These are phyloP conservation scores for Chlorella sp. DNA, from an alignment of 139 green algal species.

Conservation along the genomic window DNA sequence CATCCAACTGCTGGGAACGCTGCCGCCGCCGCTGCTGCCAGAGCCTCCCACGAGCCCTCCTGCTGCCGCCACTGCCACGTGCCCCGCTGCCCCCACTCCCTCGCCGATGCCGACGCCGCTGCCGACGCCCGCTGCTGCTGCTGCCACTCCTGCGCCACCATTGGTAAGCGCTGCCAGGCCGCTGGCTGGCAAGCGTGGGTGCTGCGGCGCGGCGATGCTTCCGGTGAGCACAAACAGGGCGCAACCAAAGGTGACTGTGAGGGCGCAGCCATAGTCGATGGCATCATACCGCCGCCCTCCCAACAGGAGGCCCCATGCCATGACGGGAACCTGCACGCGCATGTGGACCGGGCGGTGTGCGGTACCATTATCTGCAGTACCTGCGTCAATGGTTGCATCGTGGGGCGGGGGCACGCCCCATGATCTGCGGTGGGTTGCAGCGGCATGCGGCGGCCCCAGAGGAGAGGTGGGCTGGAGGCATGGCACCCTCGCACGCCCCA, in stretches of 20 bases:
- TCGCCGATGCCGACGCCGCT: background rate
- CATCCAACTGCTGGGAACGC: background rate
- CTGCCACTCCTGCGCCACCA: background rate
- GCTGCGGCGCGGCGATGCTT: conserved; percentile 29
- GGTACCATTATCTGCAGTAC: background rate
- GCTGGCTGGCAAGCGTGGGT: no score
- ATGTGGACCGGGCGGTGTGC: background rate
- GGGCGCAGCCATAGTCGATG: conserved; percentile 82
- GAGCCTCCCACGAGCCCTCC: conserved; percentile 54
- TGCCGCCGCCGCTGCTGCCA: background rate
- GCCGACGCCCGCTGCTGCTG: background rate
- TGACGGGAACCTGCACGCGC: conserved; percentile 46
- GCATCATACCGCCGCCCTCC: conserved; percentile 16
- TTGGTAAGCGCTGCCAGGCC: no score
- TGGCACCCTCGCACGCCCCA: no score
- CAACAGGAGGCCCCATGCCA: conserved; percentile 46
- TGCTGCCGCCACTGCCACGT: background rate
- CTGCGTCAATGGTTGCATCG: background rate
- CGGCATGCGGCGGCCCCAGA: no score
- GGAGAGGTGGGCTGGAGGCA: no score
- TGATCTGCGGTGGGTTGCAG: background rate
- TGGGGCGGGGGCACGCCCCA: background rate
- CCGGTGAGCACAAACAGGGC: conserved; percentile 81
- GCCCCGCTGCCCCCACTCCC: background rate
- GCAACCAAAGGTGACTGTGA: conserved; percentile 86